Percentiles rank a stretch among this genome's conserved stretches.
These are phyloP conservation scores for Diaporthe citriasiana DNA, from an alignment of 2,329 filamentous ascomycete genomes.

Conservation along the genomic window DNA sequence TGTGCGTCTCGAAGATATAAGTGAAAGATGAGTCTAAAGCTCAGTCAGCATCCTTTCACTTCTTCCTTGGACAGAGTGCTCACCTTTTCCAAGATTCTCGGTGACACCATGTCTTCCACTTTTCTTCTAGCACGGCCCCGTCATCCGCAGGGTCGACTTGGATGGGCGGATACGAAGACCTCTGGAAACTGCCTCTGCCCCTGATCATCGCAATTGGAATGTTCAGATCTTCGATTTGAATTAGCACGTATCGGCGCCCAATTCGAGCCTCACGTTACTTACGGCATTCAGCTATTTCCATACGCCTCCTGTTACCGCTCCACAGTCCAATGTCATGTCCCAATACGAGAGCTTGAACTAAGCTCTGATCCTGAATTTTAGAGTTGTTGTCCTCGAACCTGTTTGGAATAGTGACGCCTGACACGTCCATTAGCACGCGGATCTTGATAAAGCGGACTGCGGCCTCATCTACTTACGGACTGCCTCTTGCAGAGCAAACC, in stretches of 20 bases:
- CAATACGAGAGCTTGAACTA: constrained; percentile 64
- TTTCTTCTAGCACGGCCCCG: constrained; percentile 69
- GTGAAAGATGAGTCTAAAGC: constrained; percentile 71
- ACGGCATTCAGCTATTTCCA: constrained; percentile 70
- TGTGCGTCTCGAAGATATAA: constrained; percentile 76
- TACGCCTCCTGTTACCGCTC: constrained; percentile 68
- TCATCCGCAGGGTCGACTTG: constrained; percentile 67
- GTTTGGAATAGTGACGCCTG: constrained; percentile 51
- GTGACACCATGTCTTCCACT: constrained; percentile 76
- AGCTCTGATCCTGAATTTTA: constrained; percentile 60
- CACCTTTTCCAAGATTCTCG: constrained; percentile 77
- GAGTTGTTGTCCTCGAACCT: constrained; percentile 65
- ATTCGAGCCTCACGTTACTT: constrained; percentile 42
- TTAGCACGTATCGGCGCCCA: not conserved
- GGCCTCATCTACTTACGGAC: constrained; percentile 55
- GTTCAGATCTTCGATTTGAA: constrained; percentile 43
- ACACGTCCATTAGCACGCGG: constrained; percentile 34
- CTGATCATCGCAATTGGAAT: constrained; percentile 61
- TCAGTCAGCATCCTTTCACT: constrained; percentile 8
- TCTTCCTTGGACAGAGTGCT: not conserved
- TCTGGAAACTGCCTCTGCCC: constrained; percentile 70
- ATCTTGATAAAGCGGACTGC: not conserved
- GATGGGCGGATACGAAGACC: constrained; percentile 66
- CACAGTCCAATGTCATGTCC: constrained; percentile 66
- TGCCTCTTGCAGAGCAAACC: constrained; percentile 67